Conservation (phyloP, 768 basidiomycete species). For the Tylopilus subfusipes region DNA sequence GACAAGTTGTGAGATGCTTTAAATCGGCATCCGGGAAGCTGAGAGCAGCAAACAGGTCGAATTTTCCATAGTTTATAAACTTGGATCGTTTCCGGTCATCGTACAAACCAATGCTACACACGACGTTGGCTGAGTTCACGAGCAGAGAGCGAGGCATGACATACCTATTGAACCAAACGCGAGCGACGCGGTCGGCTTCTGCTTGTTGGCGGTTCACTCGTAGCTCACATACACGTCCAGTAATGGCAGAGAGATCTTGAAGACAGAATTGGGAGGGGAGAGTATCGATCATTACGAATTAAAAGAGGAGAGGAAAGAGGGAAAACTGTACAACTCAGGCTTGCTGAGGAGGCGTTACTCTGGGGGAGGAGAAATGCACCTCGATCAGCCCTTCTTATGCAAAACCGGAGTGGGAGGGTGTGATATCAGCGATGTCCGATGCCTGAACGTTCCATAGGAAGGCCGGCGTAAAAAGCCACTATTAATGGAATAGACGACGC, state of each 20-base stretch:
- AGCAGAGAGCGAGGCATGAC: not conserved
- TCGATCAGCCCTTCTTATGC: constrained; percentile 29
- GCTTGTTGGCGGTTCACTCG: constrained; percentile 32
- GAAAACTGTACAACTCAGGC: constrained; percentile 24
- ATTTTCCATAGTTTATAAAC: constrained; percentile 37
- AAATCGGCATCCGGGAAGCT: constrained; percentile 38
- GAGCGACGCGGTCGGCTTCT: constrained; percentile 32
- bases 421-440: constrained; percentile 22
- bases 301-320: constrained; percentile 10
- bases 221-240: constrained; percentile 36
- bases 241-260: constrained; percentile 35
- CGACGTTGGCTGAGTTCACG: not conserved
- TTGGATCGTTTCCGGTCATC: constrained; percentile 33
- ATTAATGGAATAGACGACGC: constrained; percentile 24
- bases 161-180: constrained; percentile 35
- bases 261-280: constrained; percentile 37
- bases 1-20: constrained; percentile 34
- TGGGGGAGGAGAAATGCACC: constrained; percentile 5
- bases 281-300: constrained; percentile 28
- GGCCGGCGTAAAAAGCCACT: constrained; percentile 24
- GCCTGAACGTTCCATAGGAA: constrained; percentile 19
- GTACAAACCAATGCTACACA: constrained; percentile 32
- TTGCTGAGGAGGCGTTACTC: constrained; percentile 19
- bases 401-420: constrained; percentile 16
- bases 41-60: constrained; percentile 38